Evolutionary conservation across 2,329 filamentous ascomycete species (phyloP).

Genomic region (Sporothrix humicola): DNA sequence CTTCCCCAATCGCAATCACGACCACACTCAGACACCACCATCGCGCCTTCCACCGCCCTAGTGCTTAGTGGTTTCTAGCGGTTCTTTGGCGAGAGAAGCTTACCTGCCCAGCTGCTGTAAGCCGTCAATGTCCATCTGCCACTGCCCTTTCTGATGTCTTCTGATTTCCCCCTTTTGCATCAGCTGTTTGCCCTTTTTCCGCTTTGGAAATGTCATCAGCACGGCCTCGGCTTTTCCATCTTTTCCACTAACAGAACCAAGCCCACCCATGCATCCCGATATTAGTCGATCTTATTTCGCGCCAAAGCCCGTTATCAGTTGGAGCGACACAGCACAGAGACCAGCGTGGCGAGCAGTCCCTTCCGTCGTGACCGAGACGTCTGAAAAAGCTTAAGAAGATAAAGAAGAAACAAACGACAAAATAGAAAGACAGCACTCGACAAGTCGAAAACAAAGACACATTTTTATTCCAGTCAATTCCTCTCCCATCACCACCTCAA

Average conservation of each 20-base stretch:
- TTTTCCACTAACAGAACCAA: conserved; percentile 5
- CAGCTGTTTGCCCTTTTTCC: neutral
- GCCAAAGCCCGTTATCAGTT: conserved; percentile 8
- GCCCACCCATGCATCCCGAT: neutral
- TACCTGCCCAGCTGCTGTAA: neutral
- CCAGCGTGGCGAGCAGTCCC: neutral
- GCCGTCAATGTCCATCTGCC: neutral
- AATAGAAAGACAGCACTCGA: conserved; percentile 1
- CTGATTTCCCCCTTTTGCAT: neutral
- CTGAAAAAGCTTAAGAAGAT: neutral
- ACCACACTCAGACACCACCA: neutral
- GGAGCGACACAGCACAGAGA: neutral
- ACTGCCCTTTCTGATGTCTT: too few species aligned
- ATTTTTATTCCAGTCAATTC: neutral
- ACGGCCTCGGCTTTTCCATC: neutral
- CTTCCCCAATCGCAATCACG: neutral
- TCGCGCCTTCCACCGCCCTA: conserved; percentile 2
- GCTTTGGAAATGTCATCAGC: conserved; percentile 5
- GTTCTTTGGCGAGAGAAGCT: neutral
- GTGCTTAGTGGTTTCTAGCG: conserved; percentile 11
- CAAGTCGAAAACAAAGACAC: neutral
- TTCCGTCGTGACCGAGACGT: neutral
- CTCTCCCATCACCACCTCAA: neutral
- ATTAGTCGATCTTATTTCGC: conserved; percentile 14
- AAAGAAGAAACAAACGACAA: neutral